phyloP scores from a whole-genome alignment of 2,329 filamentous ascomycete species.

The Xylaria sp. region DNA sequence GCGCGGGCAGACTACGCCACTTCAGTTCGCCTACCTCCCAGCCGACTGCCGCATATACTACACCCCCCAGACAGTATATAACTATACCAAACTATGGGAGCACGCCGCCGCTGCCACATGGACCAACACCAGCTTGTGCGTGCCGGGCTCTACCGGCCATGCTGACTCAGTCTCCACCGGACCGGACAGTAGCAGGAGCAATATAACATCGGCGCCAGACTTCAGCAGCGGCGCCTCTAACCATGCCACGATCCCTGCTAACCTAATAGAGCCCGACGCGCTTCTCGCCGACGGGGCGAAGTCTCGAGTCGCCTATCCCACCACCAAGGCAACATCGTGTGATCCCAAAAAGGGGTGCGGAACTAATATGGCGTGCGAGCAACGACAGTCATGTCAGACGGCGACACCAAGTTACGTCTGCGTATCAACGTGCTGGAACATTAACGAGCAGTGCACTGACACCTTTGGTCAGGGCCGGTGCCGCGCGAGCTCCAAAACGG shows the following conservation, averaged over 20 bases:
- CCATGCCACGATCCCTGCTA: not conserved
- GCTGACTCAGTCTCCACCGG: not conserved
- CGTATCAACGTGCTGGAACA: not conserved
- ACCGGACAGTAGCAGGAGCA: not conserved
- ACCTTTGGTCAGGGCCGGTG: not conserved
- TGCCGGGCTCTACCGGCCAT: slow-evolving; percentile 6
- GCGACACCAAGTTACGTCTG: not conserved
- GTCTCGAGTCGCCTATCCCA: not conserved
- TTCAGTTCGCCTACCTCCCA: slow-evolving; percentile 65
- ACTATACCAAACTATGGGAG: slow-evolving; percentile 6
- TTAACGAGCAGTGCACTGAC: not conserved
- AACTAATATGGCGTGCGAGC: not conserved
- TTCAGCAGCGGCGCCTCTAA: not conserved
- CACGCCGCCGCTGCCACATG: slow-evolving; percentile 12
- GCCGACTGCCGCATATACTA: slow-evolving; percentile 21
- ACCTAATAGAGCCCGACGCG: not conserved
- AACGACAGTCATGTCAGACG: not conserved
- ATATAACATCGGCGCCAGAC: not conserved
- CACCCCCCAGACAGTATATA: slow-evolving; percentile 19
- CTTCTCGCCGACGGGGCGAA: not conserved
- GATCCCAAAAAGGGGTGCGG: not conserved
- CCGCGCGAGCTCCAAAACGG: not conserved
- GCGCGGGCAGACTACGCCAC: slow-evolving; percentile 49
- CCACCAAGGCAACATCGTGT: not conserved
- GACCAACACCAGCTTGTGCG: slow-evolving; percentile 4